Percentiles rank a stretch among this genome's conserved stretches.
Evolutionary conservation across 1,284 basidiomycete species (phyloP).

Genomic region (Gomphus bonarii): DNA sequence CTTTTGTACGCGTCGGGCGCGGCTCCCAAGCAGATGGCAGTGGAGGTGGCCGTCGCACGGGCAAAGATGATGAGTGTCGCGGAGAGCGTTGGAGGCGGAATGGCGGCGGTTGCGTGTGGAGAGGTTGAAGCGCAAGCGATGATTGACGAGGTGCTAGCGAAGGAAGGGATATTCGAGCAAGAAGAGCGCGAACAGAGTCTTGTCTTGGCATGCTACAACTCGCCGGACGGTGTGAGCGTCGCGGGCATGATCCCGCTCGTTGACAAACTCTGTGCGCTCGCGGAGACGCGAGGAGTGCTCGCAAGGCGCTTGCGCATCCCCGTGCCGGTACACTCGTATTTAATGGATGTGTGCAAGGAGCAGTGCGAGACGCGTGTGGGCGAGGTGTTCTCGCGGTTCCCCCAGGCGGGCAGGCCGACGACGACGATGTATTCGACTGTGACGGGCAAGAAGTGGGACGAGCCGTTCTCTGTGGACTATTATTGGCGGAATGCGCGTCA

Average conservation of each 20-base stretch:
- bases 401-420: slow-evolving; percentile 9
- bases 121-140: slow-evolving; percentile 18
- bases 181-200: slow-evolving; percentile 14
- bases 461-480: slow-evolving; percentile 21
- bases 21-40: slow-evolving; percentile 26
- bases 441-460: slow-evolving; percentile 16
- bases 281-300: slow-evolving; percentile 21
- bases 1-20: slow-evolving; percentile 34
- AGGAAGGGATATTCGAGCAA: slow-evolving; percentile 9
- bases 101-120: slow-evolving; percentile 32
- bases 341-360: slow-evolving; percentile 24
- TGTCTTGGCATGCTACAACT: slow-evolving; percentile 30
- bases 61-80: slow-evolving; percentile 25
- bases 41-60: slow-evolving; percentile 30
- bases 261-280: slow-evolving; percentile 21
- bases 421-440: slow-evolving; percentile 20
- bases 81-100: slow-evolving; percentile 25
- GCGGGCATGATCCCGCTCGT: slow-evolving; percentile 23
- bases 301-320: slow-evolving; percentile 23
- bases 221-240: slow-evolving; percentile 24
- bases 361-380: slow-evolving; percentile 17
- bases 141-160: slow-evolving; percentile 15
- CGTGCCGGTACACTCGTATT: slow-evolving; percentile 24
- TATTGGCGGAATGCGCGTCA: slow-evolving; percentile 25
- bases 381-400: slow-evolving; percentile 21